Percentiles rank a stretch among this genome's conserved stretches.
phyloP scores from a whole-genome alignment of 805 yeast genomes.

The Sugiyamaella mastotermitis region DNA sequence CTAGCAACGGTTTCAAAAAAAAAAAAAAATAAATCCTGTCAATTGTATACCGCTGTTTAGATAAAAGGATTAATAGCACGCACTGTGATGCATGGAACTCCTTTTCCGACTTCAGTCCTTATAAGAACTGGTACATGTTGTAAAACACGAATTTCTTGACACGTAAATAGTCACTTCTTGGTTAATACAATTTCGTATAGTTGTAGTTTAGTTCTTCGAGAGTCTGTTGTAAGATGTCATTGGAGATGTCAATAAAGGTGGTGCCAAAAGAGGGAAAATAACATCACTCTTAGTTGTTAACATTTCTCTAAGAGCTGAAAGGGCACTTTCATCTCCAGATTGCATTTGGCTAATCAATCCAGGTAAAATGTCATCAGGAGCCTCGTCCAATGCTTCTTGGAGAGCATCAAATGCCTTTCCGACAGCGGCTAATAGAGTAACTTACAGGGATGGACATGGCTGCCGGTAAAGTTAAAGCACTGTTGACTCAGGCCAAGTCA shows the following conservation, averaged over 20 bases:
- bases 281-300: conserved; percentile 86
- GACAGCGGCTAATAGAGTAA: too few relatives aligned
- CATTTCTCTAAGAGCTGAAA: conserved; percentile 83
- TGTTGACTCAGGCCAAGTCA: too few relatives aligned
- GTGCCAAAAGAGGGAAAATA: conserved; percentile 89
- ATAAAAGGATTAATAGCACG: conserved; percentile 82
- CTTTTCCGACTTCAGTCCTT: conserved; percentile 91
- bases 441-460: too few relatives aligned
- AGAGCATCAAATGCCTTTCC: conserved; percentile 85
- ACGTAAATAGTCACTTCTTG: too few relatives aligned
- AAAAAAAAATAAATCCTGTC: too few relatives aligned
- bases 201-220: too few relatives aligned
- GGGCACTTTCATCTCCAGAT: conserved; percentile 51
- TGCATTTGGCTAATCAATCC: conserved; percentile 67
- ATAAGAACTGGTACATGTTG: conserved; percentile 76
- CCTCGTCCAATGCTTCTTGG: conserved; percentile 69
- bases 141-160: conserved; percentile 77
- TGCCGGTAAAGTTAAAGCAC: too few relatives aligned
- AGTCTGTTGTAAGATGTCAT: too few relatives aligned
- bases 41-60: too few relatives aligned
- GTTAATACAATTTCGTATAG: too few relatives aligned
- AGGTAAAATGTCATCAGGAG: conserved; percentile 86
- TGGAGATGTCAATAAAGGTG: conserved; percentile 37
- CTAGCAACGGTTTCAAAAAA: too few relatives aligned
- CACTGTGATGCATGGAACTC: conserved; percentile 90